These are phyloP conservation scores for Boletus speciosus DNA, from an alignment of 768 basidiomycete genomes.

Conservation along the genomic window DNA sequence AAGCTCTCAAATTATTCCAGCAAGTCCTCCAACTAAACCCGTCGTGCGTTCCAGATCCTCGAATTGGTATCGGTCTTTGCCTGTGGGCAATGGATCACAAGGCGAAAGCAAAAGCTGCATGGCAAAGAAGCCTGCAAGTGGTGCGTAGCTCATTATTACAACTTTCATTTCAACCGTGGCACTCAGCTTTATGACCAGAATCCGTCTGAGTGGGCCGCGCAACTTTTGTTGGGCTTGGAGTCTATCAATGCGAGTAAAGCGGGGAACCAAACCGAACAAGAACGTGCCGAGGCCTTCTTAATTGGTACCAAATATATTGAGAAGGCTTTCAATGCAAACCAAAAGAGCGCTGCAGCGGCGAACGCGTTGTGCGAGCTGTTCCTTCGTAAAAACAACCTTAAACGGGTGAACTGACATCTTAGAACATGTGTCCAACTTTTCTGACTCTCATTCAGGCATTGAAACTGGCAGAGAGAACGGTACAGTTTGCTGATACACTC, in stretches of 20 bases:
- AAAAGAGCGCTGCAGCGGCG: conserved; percentile 76
- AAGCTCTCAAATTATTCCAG: conserved; percentile 84
- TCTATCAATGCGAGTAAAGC: conserved; percentile 84
- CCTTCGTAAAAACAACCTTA: conserved; percentile 62
- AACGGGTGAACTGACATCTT: conserved; percentile 44
- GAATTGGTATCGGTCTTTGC: conserved; percentile 94
- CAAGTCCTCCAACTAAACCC: conserved; percentile 77
- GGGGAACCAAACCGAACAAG: conserved; percentile 56
- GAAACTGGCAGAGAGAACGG: conserved; percentile 90
- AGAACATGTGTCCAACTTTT: not conserved
- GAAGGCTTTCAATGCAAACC: conserved; percentile 71
- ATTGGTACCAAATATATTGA: conserved; percentile 69
- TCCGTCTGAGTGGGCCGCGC: conserved; percentile 72
- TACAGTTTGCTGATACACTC: conserved; percentile 90
- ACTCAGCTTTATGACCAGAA: conserved; percentile 45
- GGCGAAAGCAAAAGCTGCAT: conserved; percentile 78
- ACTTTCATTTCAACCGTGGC: not conserved
- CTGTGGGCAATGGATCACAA: conserved; percentile 87
- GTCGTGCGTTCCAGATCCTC: conserved; percentile 82
- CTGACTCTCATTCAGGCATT: conserved; percentile 51
- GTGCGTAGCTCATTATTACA: conserved; percentile 43
- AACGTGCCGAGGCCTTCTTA: conserved; percentile 58
- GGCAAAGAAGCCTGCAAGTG: conserved; percentile 85
- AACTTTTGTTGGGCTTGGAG: conserved; percentile 81
- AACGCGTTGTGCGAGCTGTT: conserved; percentile 81